These are phyloP conservation scores for Dryas integrifolia DNA, from an alignment of 331 rosid species.

Conservation along the genomic window DNA sequence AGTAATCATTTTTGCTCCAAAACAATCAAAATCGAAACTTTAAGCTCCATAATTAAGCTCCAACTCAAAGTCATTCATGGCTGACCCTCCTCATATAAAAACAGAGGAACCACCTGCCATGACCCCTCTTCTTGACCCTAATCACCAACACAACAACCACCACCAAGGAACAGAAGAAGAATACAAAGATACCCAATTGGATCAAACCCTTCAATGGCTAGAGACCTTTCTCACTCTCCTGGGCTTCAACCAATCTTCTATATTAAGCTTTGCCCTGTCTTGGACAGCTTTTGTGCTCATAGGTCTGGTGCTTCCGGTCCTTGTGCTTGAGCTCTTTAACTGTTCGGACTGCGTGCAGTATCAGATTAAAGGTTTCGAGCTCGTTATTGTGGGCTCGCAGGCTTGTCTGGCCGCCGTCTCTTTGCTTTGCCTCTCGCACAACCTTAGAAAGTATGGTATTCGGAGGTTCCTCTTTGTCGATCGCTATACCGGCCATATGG, in stretches of 20 bases:
- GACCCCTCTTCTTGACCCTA: slow-evolving; percentile 36
- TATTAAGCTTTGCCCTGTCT: slow-evolving; percentile 27
- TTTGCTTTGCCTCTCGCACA: slow-evolving; percentile 59
- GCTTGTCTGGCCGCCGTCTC: slow-evolving; percentile 75
- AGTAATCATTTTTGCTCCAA: slow-evolving; percentile 1
- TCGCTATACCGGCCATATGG: slow-evolving; percentile 43
- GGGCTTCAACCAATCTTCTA: slow-evolving; percentile 51
- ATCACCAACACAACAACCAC: slow-evolving; percentile 16
- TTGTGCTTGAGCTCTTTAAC: slow-evolving; percentile 36
- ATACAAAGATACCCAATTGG: slow-evolving; percentile 37
- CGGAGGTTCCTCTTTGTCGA: slow-evolving; percentile 73
- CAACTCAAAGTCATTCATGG: slow-evolving; percentile 15
- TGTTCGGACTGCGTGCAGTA: slow-evolving; percentile 44
- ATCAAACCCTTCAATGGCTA: slow-evolving; percentile 38
- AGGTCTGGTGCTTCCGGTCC: slow-evolving; percentile 49
- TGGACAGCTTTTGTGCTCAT: slow-evolving; percentile 47
- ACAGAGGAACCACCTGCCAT: slow-evolving; percentile 37
- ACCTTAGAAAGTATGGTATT: slow-evolving; percentile 59
- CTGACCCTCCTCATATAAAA: slow-evolving; percentile 25
- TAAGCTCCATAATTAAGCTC: slow-evolving; percentile 7
- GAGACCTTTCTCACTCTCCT: slow-evolving; percentile 46
- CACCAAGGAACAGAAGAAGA: neutral
- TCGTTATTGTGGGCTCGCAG: slow-evolving; percentile 61
- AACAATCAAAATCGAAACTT: neutral
- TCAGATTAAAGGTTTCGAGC: slow-evolving; percentile 56